A percentile compares a stretch with the other conserved stretches of the same genome.
phyloP scores from a whole-genome alignment of 371 early-diverging fungal genomes.

The Neoconidiobolus thromboides region DNA sequence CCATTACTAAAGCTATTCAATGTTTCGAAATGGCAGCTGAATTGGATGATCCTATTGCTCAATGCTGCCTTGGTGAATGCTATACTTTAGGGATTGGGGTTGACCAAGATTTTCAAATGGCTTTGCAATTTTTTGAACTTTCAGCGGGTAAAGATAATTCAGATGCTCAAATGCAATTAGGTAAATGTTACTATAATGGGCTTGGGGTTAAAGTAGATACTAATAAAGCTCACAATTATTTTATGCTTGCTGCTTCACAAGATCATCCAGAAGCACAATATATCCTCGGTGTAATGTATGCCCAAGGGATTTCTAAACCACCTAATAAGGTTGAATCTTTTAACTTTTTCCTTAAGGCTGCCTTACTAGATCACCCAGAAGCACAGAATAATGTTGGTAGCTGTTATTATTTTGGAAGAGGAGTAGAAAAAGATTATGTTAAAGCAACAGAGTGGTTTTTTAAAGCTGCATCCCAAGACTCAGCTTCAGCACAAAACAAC shows the following conservation, averaged over 20 bases:
- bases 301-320: slow-evolving; percentile 45
- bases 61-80: slow-evolving; percentile 65
- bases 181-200: slow-evolving; percentile 31
- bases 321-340: slow-evolving; percentile 27
- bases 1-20: slow-evolving; percentile 26
- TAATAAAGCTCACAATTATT: slow-evolving; percentile 46
- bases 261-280: slow-evolving; percentile 24
- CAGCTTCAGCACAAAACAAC: slow-evolving; percentile 35
- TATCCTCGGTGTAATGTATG: slow-evolving; percentile 14
- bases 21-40: slow-evolving; percentile 24
- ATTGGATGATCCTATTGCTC: slow-evolving; percentile 46
- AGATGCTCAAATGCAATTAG: slow-evolving; percentile 50
- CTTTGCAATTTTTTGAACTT: slow-evolving; percentile 53
- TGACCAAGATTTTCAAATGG: slow-evolving; percentile 38
- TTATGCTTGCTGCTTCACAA: slow-evolving; percentile 28
- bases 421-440: slow-evolving; percentile 24
- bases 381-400: slow-evolving; percentile 67
- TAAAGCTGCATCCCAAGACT: slow-evolving; percentile 27
- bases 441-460: slow-evolving; percentile 44
- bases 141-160: slow-evolving; percentile 61
- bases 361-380: slow-evolving; percentile 45
- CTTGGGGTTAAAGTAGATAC: slow-evolving; percentile 22
- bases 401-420: slow-evolving; percentile 30
- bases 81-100: slow-evolving; percentile 54
- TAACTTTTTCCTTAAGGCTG: slow-evolving; percentile 51